phyloP scores from a whole-genome alignment of 2,329 filamentous ascomycete species.

The Paramyrothecium roridum region DNA sequence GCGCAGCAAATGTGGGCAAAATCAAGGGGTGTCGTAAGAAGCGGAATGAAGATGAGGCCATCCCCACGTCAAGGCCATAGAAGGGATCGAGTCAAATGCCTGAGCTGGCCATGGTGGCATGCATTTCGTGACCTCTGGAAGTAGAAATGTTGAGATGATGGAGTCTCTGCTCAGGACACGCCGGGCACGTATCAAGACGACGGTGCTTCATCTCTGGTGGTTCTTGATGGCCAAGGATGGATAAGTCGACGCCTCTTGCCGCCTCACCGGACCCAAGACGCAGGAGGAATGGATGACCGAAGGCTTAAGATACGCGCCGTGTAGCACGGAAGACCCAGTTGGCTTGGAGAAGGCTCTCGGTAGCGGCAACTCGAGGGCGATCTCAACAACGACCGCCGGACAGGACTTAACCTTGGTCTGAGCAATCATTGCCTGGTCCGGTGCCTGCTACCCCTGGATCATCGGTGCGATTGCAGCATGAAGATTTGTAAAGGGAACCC shows the following conservation, averaged over 20 bases:
- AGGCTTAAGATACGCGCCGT: no score
- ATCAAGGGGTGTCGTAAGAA: not conserved
- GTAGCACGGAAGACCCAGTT: no score
- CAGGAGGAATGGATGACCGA: no score
- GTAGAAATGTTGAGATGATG: not conserved
- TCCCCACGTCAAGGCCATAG: not conserved
- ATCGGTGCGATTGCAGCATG: not conserved
- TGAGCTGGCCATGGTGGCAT: not conserved
- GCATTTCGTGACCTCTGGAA: not conserved
- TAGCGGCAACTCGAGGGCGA: not conserved
- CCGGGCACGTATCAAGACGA: not conserved
- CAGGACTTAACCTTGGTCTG: not conserved
- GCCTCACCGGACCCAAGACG: no score
- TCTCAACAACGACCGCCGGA: not conserved
- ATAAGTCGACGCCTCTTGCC: no score
- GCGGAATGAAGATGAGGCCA: not conserved
- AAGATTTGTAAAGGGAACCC: not conserved
- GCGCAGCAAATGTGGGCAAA: not conserved
- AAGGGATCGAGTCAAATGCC: not conserved
- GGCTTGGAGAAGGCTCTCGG: no score
- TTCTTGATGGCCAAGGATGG: no score
- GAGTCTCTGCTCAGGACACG: not conserved
- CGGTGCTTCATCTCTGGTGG: no score
- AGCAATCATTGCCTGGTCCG: not conserved
- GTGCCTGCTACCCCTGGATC: not conserved